Conservation (phyloP, 2,329 filamentous ascomycete species). For the Tolypocladium paradoxum region DNA sequence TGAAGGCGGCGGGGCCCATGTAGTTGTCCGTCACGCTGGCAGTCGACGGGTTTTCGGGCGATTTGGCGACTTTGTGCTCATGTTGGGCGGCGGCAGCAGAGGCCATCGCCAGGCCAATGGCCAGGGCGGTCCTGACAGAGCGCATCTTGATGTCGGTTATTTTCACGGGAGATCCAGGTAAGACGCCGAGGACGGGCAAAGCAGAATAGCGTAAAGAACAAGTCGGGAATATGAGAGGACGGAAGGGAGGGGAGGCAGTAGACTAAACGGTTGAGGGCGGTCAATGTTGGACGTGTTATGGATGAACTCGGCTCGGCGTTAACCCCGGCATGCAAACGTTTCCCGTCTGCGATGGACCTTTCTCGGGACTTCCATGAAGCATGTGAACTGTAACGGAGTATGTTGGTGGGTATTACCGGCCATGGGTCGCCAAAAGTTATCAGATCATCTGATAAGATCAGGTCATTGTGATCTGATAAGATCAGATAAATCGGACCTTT, state of each 20-base stretch:
- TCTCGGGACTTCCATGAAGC: background rate
- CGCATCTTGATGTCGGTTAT: background rate
- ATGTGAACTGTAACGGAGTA: background rate
- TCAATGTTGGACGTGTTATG: background rate
- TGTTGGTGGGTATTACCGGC: background rate
- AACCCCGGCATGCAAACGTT: background rate
- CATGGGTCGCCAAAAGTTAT: background rate
- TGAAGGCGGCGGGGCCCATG: constrained; percentile 38
- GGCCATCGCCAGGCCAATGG: constrained; percentile 1
- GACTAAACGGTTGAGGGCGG: too few species aligned
- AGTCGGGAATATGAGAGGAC: too few species aligned
- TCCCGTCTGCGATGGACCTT: too few species aligned
- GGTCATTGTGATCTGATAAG: background rate
- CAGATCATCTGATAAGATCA: constrained; percentile 5
- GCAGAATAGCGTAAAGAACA: too few species aligned
- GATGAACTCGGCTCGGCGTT: background rate
- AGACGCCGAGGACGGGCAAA: background rate
- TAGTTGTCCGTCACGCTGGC: background rate
- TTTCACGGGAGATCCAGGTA: background rate
- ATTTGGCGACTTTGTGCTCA: background rate
- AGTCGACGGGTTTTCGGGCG: constrained; percentile 1
- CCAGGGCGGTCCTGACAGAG: background rate
- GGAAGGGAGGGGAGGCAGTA: background rate
- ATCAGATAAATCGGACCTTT: background rate
- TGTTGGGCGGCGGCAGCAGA: background rate